These are phyloP conservation scores for Taphrina wiesneri DNA, from an alignment of 1,139 yeast species.

Conservation along the genomic window DNA sequence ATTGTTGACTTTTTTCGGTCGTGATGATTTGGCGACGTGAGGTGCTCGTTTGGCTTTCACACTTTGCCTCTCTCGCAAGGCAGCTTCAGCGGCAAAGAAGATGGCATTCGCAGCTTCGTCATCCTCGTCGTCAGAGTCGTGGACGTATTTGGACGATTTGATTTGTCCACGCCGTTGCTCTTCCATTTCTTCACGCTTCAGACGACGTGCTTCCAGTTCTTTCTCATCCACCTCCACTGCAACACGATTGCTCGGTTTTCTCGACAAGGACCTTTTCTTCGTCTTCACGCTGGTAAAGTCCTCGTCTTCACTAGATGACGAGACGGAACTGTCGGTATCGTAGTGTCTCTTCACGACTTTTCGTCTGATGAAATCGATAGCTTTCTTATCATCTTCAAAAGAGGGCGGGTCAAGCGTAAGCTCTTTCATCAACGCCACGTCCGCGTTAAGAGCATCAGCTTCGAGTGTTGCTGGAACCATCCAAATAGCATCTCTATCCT, in stretches of 20 bases:
- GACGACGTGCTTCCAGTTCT: constrained; percentile 19
- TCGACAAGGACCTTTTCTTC: constrained; percentile 8
- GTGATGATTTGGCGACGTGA: neutral
- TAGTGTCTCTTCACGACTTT: constrained; percentile 13
- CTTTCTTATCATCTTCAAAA: constrained; percentile 35
- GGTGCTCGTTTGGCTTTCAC: neutral
- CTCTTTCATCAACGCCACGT: constrained; percentile 24
- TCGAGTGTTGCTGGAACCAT: constrained; percentile 30
- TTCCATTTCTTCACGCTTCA: constrained; percentile 27
- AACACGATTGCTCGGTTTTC: neutral
- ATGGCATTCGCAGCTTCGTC: constrained; percentile 27
- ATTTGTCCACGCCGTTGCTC: constrained; percentile 19
- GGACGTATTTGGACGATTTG: constrained; percentile 36
- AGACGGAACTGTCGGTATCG: neutral
- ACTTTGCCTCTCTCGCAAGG: constrained; percentile 9
- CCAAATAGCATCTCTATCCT: constrained; percentile 27
- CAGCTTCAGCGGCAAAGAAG: constrained; percentile 25
- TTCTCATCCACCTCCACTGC: constrained; percentile 17
- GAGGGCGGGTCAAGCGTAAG: constrained; percentile 36
- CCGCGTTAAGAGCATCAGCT: constrained; percentile 16
- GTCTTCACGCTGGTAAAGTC: constrained; percentile 19
- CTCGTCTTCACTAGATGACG: constrained; percentile 11
- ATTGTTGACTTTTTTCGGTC: neutral
- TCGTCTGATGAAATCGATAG: constrained; percentile 32
- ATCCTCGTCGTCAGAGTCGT: constrained; percentile 37